Conservation (phyloP, 148 eudicot species). For the Dianthus caryophyllus region DNA sequence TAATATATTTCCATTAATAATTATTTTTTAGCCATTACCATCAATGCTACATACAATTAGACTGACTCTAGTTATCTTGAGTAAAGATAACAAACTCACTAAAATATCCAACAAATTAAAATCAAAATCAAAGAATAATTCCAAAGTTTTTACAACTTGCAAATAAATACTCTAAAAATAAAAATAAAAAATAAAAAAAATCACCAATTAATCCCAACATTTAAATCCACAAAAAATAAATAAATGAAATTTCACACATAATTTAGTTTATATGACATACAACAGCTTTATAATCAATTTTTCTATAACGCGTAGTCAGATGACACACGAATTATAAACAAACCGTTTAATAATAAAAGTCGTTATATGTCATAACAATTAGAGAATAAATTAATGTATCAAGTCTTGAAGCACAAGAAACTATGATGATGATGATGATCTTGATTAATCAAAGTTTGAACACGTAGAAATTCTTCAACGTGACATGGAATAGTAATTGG, state of each 20-base stretch:
- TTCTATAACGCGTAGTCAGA: too few species aligned
- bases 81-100: not conserved
- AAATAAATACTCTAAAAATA: not conserved
- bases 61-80: not conserved
- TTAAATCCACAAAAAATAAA: too few species aligned
- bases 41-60: constrained; percentile 12
- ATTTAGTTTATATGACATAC: too few species aligned
- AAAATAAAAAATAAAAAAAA: not conserved
- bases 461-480: constrained; percentile 60
- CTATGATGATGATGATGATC: constrained; percentile 55
- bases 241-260: too few species aligned
- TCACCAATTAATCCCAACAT: too few species aligned
- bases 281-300: too few species aligned
- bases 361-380: too few species aligned
- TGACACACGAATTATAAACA: too few species aligned
- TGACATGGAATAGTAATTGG: constrained; percentile 87
- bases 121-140: constrained; percentile 4
- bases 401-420: constrained; percentile 78
- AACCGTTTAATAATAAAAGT: too few species aligned
- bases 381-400: constrained; percentile 13
- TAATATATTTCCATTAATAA: not conserved
- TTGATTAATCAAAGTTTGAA: constrained; percentile 56
- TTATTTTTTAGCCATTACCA: constrained; percentile 22
- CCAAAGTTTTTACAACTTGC: constrained; percentile 22
- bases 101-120: not conserved